These are phyloP conservation scores for Protea cynaroides DNA, from an alignment of 164 flowering plant genomes.

Conservation along the genomic window DNA sequence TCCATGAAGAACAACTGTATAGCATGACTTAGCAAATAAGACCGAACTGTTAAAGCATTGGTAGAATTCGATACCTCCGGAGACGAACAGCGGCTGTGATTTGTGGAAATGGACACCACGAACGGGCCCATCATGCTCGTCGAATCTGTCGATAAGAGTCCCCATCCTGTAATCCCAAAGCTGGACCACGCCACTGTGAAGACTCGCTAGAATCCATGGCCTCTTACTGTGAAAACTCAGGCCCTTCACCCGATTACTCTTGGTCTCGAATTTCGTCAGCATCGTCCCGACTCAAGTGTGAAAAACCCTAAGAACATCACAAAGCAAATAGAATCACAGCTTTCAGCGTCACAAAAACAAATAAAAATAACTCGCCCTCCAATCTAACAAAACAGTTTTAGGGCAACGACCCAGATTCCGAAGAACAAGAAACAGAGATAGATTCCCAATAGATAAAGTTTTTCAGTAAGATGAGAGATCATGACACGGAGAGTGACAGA, in stretches of 20 bases:
- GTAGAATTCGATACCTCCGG: slow-evolving; percentile 56
- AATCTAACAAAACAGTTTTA: not conserved
- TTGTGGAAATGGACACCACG: slow-evolving; percentile 91
- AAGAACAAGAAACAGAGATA: not conserved
- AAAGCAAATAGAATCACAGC: not conserved
- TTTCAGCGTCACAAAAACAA: not conserved
- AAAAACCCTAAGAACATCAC: slow-evolving; percentile 4
- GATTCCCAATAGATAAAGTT: slow-evolving; percentile 1
- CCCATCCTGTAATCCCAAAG: slow-evolving; percentile 98
- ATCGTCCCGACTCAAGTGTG: slow-evolving; percentile 27
- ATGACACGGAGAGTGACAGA: not conserved
- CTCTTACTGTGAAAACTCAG: slow-evolving; percentile 87
- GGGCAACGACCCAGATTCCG: not conserved
- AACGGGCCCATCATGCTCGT: slow-evolving; percentile 94
- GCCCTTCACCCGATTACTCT: slow-evolving; percentile 93
- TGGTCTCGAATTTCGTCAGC: slow-evolving; percentile 96
- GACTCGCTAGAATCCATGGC: slow-evolving; percentile 95
- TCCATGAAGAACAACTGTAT: not conserved
- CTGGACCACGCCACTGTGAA: slow-evolving; percentile 98
- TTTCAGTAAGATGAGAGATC: not conserved
- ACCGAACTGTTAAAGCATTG: not conserved
- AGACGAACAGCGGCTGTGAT: slow-evolving; percentile 87
- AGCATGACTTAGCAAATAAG: not conserved
- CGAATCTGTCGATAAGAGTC: slow-evolving; percentile 80
- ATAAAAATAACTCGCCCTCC: not conserved